Percentiles rank a stretch among this genome's conserved stretches.
Evolutionary conservation across 495 filamentous ascomycete species (phyloP).

Genomic region (Penicillium crystallinum): DNA sequence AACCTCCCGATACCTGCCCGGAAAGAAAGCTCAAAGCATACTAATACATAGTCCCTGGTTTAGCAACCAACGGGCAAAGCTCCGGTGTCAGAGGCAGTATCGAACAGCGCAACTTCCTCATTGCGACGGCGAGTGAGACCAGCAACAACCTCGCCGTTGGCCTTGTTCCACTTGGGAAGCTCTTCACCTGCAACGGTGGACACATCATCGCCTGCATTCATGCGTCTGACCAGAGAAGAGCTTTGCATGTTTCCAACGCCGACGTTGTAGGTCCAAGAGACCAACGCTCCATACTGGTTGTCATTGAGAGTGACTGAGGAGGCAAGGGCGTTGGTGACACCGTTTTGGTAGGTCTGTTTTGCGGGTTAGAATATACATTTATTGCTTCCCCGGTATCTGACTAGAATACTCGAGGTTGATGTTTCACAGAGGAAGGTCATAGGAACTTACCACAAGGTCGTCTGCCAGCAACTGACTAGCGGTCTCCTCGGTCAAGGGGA

Average conservation of each 20-base stretch:
- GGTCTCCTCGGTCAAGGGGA: conserved; percentile 38
- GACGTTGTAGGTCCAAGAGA: conserved; percentile 21
- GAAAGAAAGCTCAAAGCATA: not conserved
- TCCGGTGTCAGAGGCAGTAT: conserved; percentile 16
- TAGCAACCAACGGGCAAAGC: conserved; percentile 25
- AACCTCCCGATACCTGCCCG: no score
- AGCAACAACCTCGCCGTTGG: conserved; percentile 30
- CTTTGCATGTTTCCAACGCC: conserved; percentile 14
- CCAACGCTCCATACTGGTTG: conserved; percentile 22
- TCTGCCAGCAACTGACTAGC: conserved; percentile 35
- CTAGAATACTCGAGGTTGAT: not conserved
- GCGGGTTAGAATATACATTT: not conserved
- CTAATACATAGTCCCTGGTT: not conserved
- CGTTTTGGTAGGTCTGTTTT: conserved; percentile 19
- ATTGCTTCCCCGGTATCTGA: not conserved
- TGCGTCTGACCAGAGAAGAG: conserved; percentile 37
- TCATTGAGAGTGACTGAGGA: conserved; percentile 21
- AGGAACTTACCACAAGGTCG: conserved; percentile 34
- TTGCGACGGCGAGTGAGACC: conserved; percentile 36
- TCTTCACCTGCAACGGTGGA: conserved; percentile 38
- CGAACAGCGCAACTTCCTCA: conserved; percentile 40
- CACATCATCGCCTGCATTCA: conserved; percentile 41
- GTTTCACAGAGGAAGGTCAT: not conserved
- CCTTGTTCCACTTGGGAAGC: conserved; percentile 45
- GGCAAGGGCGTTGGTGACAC: conserved; percentile 13